Conservation (phyloP, 2,329 filamentous ascomycete genomes). For the Diaporthe caulivora region DNA sequence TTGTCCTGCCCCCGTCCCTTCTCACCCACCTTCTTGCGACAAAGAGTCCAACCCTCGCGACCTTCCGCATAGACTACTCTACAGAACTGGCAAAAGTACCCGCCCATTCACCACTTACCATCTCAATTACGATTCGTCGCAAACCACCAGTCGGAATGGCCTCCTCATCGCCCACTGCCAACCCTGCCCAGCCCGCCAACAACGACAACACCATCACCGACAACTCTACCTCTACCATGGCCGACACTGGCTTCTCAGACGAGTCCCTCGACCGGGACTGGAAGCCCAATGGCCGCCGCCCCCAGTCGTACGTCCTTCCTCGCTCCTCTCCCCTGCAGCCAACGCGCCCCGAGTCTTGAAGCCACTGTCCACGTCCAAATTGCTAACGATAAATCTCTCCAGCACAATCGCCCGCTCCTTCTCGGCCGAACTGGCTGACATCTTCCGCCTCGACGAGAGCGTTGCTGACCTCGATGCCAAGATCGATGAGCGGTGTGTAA, state of each 20-base stretch:
- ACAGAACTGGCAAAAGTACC: background rate
- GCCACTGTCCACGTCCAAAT: background rate
- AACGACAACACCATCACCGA: background rate
- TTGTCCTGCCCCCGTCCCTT: constrained; percentile 4
- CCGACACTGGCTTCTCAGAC: constrained; percentile 55
- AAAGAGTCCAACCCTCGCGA: background rate
- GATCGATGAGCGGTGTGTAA: constrained; percentile 83
- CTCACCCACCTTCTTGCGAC: constrained; percentile 5
- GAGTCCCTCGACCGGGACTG: constrained; percentile 81
- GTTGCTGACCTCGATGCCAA: constrained; percentile 72
- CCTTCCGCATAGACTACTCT: background rate
- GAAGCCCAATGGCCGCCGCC: constrained; percentile 82
- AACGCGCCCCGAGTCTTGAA: background rate
- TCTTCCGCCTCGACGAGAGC: constrained; percentile 88
- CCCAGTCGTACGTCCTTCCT: constrained; percentile 79
- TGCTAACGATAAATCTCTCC: constrained; percentile 43
- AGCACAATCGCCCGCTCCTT: constrained; percentile 92
- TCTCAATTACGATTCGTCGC: background rate
- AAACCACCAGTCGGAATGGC: constrained; percentile 38
- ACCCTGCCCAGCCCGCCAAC: constrained; percentile 32
- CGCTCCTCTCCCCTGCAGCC: constrained; percentile 52
- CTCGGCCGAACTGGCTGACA: constrained; percentile 85
- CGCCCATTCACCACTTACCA: background rate
- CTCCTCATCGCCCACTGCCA: constrained; percentile 36
- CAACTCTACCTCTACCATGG: background rate